Base-by-base conservation (phyloP, 768 basidiomycete species). In the Roridomyces roridus region DNA sequence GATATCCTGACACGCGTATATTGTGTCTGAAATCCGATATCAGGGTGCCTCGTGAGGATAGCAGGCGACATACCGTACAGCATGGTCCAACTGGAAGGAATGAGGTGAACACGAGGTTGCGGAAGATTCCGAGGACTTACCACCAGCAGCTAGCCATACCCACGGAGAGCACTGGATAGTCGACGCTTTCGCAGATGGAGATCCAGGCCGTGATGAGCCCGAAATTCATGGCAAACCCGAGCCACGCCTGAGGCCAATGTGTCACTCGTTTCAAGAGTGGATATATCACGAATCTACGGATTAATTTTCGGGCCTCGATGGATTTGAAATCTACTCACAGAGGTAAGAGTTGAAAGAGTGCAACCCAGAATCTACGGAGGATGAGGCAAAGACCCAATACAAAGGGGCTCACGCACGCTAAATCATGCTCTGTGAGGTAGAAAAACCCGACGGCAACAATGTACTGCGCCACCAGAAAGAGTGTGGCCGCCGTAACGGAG, bases 1-100 rank as follows among this genome's bases (percentile, higher is more conserved):
- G 52, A 87, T 86, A 70, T 93, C 91, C 75, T 91, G 84, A 68
- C 88, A 91, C 17, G 88, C 90, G 67, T 93, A 92, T 57, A 89
- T 85, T 8, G 87, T 87, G 68, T 90, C 80, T 70, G 36, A 11
- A 29, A 46, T 17, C 10, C 35, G 23, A 37, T 56, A 41, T 57
- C 39, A 26, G 25, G 31, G 23, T 50, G 6, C 21, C 18, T 23
- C 25, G 17, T 21, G 18, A 25, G 9, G 24, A 6, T n/a, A 12
- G 10, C 31, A 29, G 1, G 11, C 46, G 12, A 57, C 56, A 0
- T 1, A 59, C 57, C 57, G 11, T 59, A 59, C n/a, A 59, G 21
- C 57, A 59, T 59, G 10, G 57, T 59, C 57, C 58, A 60, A n/a
- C 58, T 60, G 29, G 10, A 4, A 23, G 35, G 11, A 28, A 53